Conservation (phyloP, 2,329 filamentous ascomycete genomes). For the Aspergillus sojae region DNA sequence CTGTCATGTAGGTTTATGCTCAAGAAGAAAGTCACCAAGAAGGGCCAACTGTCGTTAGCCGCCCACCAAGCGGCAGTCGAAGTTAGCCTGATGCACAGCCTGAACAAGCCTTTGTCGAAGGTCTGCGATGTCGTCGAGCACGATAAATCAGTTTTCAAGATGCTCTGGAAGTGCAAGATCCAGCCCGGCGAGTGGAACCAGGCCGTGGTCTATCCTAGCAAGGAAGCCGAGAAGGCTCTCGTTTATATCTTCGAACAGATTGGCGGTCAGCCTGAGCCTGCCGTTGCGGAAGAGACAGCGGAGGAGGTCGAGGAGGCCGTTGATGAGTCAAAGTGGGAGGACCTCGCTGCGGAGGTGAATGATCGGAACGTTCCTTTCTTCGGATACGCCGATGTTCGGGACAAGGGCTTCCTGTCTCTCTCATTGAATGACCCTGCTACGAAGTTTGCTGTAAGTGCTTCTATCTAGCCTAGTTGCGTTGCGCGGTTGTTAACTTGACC, state of each 20-base stretch:
- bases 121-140: constrained; percentile 38
- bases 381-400: constrained; percentile 32
- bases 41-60: constrained; percentile 41
- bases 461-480: background rate
- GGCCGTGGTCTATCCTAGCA: constrained; percentile 36
- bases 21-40: constrained; percentile 36
- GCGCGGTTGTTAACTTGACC: constrained; percentile 50
- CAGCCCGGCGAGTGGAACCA: constrained; percentile 28
- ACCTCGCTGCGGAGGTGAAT: constrained; percentile 26
- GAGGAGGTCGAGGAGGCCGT: constrained; percentile 12
- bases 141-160: constrained; percentile 31
- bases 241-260: constrained; percentile 40
- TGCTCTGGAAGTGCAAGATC: constrained; percentile 37
- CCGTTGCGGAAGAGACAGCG: constrained; percentile 10
- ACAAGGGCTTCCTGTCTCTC: constrained; percentile 60
- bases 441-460: constrained; percentile 71
- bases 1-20: constrained; percentile 37
- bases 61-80: constrained; percentile 62
- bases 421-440: constrained; percentile 60
- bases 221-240: constrained; percentile 34
- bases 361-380: constrained; percentile 20
- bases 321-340: constrained; percentile 17
- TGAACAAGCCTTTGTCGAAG: constrained; percentile 40
- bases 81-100: constrained; percentile 52
- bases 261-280: constrained; percentile 24